phyloP scores from a whole-genome alignment of 2,329 filamentous ascomycete species.

The Aspergillus floridensis region DNA sequence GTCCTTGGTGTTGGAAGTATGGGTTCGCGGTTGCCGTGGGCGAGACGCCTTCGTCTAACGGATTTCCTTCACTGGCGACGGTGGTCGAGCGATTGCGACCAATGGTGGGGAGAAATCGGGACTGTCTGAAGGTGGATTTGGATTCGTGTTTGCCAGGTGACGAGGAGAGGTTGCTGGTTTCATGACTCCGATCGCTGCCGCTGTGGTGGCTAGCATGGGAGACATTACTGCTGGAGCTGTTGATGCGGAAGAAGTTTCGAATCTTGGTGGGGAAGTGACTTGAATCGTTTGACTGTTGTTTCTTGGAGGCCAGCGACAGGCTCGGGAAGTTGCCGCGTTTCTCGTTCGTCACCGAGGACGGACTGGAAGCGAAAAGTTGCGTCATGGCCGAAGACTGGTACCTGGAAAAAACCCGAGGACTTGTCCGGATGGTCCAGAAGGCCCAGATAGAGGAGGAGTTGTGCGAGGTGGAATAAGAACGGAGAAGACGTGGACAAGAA shows the following conservation, averaged over 20 bases:
- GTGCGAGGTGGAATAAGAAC: background rate
- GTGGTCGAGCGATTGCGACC: conserved; percentile 86
- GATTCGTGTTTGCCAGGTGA: conserved; percentile 55
- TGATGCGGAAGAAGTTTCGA: conserved; percentile 69
- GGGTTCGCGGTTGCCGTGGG: conserved; percentile 94
- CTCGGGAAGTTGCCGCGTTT: conserved; percentile 48
- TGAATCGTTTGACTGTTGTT: conserved; percentile 44
- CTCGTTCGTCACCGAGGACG: conserved; percentile 44
- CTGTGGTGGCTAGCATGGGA: conserved; percentile 34
- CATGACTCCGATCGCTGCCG: conserved; percentile 29
- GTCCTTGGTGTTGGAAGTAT: conserved; percentile 95
- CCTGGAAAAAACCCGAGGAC: background rate
- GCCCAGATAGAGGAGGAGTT: background rate
- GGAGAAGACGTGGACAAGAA: background rate
- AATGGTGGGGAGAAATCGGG: conserved; percentile 82
- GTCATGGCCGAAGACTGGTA: conserved; percentile 35
- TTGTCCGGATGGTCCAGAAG: background rate
- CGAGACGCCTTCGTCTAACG: conserved; percentile 81
- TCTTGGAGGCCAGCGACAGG: conserved; percentile 46
- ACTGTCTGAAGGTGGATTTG: conserved; percentile 74
- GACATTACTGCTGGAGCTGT: conserved; percentile 50
- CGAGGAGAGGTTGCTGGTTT: conserved; percentile 39
- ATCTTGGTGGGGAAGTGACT: conserved; percentile 61
- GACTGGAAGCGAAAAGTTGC: conserved; percentile 42
- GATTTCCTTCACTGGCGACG: conserved; percentile 87